Percentiles rank a stretch among this genome's conserved stretches.
Conservation (phyloP, 495 filamentous ascomycete genomes). For the Trichoderma reesei region DNA sequence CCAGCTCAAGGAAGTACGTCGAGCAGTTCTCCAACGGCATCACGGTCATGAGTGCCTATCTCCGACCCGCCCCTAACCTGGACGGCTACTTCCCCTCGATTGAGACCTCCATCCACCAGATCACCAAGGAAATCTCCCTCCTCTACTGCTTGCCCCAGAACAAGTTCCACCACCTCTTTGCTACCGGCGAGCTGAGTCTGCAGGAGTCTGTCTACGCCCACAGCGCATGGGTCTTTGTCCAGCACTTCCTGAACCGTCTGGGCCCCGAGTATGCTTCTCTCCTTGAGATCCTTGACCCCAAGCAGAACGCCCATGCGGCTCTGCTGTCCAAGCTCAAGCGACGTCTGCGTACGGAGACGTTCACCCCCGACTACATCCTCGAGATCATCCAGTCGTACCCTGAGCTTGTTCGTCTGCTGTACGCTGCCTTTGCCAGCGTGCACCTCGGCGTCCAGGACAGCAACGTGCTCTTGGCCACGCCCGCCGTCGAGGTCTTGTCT, state of each 20-base stretch:
- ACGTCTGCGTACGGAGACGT: constrained; percentile 88
- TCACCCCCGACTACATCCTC: constrained; percentile 93
- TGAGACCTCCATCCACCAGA: constrained; percentile 92
- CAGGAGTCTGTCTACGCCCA: constrained; percentile 97
- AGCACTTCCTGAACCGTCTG: constrained; percentile 93
- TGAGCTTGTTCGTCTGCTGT: constrained; percentile 75
- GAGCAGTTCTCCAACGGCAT: constrained; percentile 99
- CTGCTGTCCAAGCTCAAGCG: constrained; percentile 86
- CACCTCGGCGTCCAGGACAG: constrained; percentile 76
- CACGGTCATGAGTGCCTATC: constrained; percentile 89
- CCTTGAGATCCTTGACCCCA: constrained; percentile 63
- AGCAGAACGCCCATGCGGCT: constrained; percentile 72
- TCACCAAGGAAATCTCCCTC: constrained; percentile 95
- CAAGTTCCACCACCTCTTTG: constrained; percentile 83
- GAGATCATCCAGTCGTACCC: constrained; percentile 95
- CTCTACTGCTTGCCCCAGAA: constrained; percentile 98
- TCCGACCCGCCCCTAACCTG: constrained; percentile 56
- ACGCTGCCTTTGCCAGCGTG: constrained; percentile 81
- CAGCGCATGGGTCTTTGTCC: constrained; percentile 93
- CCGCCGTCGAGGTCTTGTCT: constrained; percentile 64
- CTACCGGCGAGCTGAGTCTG: constrained; percentile 76
- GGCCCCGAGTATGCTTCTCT: constrained; percentile 87
- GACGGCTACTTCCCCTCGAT: constrained; percentile 47
- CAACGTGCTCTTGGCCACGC: constrained; percentile 56
- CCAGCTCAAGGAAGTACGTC: constrained; percentile 92